Conservation (phyloP, 1,284 basidiomycete species). For the Cutaneotrichosporon sp. region DNA sequence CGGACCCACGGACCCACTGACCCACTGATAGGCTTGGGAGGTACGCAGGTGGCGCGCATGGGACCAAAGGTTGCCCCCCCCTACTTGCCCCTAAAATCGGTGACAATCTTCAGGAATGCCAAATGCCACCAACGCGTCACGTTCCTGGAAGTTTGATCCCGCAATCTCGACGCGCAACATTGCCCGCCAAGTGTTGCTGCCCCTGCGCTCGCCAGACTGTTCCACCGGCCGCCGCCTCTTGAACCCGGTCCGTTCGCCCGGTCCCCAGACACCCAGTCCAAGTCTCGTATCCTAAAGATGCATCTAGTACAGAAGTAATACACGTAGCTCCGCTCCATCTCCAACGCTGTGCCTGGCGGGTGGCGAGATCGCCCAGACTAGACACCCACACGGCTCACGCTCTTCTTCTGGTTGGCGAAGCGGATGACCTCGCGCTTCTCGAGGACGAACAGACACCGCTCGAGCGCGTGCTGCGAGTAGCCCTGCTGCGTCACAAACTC, state of each 20-base stretch:
- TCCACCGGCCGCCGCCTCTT: too few species aligned
- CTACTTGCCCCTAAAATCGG: not conserved
- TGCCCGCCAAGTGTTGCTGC: too few species aligned
- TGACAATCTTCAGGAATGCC: not conserved
- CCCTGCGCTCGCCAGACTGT: not conserved
- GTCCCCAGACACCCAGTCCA: too few species aligned
- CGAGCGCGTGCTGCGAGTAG: slow-evolving; percentile 86
- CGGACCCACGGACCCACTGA: too few species aligned
- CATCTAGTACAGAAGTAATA: slow-evolving; percentile 10
- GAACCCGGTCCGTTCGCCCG: too few species aligned
- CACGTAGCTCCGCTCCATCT: not conserved
- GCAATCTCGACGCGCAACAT: not conserved
- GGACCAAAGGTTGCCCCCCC: too few species aligned
- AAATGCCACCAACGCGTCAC: not conserved
- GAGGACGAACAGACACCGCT: slow-evolving; percentile 85
- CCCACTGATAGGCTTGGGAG: too few species aligned
- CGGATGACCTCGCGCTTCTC: slow-evolving; percentile 94
- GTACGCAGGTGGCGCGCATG: too few species aligned
- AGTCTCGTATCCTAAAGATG: not conserved
- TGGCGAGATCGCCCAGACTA: too few species aligned
- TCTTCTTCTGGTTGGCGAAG: slow-evolving; percentile 71
- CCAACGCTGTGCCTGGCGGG: not conserved
- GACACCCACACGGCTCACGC: slow-evolving; percentile 47
- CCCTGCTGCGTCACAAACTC: slow-evolving; percentile 95
- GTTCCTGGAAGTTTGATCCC: not conserved